These are phyloP conservation scores for Solanum habrochaites DNA, from an alignment of 257 asterid species.

Conservation along the genomic window DNA sequence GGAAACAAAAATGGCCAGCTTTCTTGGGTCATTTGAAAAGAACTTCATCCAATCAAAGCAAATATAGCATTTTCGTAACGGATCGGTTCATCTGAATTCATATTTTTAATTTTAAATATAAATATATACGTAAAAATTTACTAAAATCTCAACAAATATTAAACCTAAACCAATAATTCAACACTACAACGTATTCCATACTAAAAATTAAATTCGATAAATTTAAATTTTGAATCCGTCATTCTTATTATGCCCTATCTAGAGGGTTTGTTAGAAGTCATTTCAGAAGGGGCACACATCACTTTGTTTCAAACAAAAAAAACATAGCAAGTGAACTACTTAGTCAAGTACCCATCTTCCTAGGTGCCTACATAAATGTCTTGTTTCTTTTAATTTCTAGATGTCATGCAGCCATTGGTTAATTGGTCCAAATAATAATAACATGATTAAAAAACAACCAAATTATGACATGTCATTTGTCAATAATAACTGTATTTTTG, in stretches of 20 bases:
- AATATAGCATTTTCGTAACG: not conserved
- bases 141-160: not conserved
- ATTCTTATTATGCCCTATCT: not conserved
- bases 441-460: not conserved
- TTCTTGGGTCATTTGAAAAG: not conserved
- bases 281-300: conserved; percentile 17
- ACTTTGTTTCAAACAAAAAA: conserved; percentile 4
- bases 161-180: not conserved
- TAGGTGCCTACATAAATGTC: conserved; percentile 21
- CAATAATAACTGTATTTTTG: not conserved
- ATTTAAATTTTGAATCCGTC: not conserved
- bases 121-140: not conserved
- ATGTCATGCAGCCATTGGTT: not conserved
- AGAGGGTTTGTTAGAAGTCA: conserved; percentile 20
- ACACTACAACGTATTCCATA: not conserved
- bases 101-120: not conserved
- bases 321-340: conserved; percentile 40
- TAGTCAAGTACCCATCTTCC: conserved; percentile 18
- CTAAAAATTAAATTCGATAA: not conserved
- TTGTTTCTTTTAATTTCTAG: conserved; percentile 3
- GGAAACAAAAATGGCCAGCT: conserved; percentile 21
- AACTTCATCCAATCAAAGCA: not conserved
- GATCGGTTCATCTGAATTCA: not conserved
- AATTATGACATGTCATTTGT: not conserved
- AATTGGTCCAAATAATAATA: not conserved